Conservation (phyloP, 495 filamentous ascomycete species). For the Penicillium subrubescens region DNA sequence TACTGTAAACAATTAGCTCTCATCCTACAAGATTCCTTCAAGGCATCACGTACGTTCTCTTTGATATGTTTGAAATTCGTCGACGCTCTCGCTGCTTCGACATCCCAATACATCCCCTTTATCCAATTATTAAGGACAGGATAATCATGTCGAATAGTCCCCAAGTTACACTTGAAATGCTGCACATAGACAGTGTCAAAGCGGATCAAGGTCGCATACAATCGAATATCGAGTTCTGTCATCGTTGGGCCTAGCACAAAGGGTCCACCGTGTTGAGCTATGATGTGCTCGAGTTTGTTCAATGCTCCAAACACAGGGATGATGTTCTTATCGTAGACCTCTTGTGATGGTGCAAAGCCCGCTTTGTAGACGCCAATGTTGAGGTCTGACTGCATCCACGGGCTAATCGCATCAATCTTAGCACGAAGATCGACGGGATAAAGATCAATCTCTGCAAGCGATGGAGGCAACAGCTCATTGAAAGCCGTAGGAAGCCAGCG, state of each 20-base stretch:
- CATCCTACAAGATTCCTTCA: background rate
- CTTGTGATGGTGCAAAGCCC: constrained; percentile 53
- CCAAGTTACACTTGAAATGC: constrained; percentile 61
- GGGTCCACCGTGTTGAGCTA: constrained; percentile 44
- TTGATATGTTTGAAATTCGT: constrained; percentile 63
- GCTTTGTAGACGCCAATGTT: constrained; percentile 59
- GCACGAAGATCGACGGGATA: constrained; percentile 46
- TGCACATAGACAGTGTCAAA: constrained; percentile 57
- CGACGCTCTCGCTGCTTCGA: constrained; percentile 51
- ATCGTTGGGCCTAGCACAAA: constrained; percentile 48
- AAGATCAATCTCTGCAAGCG: constrained; percentile 37
- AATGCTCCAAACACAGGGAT: constrained; percentile 51
- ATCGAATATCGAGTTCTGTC: constrained; percentile 54
- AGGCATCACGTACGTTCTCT: constrained; percentile 44
- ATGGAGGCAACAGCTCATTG: constrained; percentile 37
- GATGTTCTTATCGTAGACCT: constrained; percentile 47
- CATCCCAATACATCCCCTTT: constrained; percentile 54
- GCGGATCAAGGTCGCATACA: constrained; percentile 52
- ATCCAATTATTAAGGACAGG: constrained; percentile 54
- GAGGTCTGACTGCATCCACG: constrained; percentile 49
- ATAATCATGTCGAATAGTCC: constrained; percentile 55
- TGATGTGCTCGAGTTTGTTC: constrained; percentile 53
- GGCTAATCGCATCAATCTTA: constrained; percentile 46
- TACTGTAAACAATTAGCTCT: constrained; percentile 35
- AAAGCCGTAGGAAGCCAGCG: constrained; percentile 54